phyloP scores from a whole-genome alignment of 1,284 basidiomycete species.

The Trichosporon asahii region DNA sequence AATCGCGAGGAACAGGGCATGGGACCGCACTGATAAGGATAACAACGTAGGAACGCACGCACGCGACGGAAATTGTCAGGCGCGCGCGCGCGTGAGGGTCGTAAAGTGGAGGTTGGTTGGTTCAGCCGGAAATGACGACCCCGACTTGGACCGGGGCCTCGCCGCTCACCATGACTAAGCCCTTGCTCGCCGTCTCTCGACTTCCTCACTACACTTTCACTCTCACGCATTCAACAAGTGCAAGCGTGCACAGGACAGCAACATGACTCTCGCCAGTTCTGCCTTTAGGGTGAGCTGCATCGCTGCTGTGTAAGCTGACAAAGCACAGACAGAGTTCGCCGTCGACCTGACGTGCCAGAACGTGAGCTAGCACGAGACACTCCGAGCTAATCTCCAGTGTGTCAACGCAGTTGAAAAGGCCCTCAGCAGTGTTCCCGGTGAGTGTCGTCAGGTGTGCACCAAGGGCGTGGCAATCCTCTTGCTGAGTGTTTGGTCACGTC shows the following conservation, averaged over 20 bases:
- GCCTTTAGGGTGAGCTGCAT: constrained; percentile 36
- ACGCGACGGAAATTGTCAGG: neutral
- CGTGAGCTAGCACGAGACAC: constrained; percentile 24
- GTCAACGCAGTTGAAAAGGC: constrained; percentile 46
- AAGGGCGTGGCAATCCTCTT: neutral
- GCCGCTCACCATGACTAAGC: neutral
- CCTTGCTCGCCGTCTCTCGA: neutral
- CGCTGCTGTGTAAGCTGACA: neutral
- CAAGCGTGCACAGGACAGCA: neutral
- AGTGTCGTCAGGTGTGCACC: neutral
- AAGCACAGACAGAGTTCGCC: constrained; percentile 50
- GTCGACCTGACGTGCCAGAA: constrained; percentile 53
- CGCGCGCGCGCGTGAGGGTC: neutral
- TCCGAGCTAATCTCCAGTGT: constrained; percentile 35
- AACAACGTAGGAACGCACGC: neutral
- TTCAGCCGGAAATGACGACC: neutral
- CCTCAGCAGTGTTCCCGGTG: constrained; percentile 39
- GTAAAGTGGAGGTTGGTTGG: neutral
- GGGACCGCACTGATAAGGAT: neutral
- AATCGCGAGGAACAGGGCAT: neutral
- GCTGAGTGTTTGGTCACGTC: neutral
- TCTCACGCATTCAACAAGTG: neutral
- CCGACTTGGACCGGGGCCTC: neutral
- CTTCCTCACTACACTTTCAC: neutral
- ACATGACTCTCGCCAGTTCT: constrained; percentile 37